Evolutionary conservation across 495 filamentous ascomycete species (phyloP), one percentile per base, ranked within the genome.

Genomic region (Apodospora peruviana): DNA sequence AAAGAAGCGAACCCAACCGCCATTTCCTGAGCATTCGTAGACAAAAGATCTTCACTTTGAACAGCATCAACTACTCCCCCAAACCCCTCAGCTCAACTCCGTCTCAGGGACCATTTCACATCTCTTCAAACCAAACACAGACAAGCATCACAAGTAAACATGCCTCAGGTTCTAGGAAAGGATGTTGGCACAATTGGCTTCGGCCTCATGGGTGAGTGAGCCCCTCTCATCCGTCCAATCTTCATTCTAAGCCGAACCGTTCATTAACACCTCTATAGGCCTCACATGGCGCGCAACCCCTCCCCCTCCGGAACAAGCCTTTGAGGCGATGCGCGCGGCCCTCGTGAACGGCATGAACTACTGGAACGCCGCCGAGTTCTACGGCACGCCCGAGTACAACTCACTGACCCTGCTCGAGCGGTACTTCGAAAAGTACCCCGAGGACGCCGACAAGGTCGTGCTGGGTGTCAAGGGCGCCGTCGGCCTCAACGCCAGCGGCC

Each of bases 291-390:
- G 82, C n/a, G 53, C 69, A 3, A 57, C 74, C 2, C 82, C 80
- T 1, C 68, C 74, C 2, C 57, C 83, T 2, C 63, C 83, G 27
- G 77, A 83, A 23, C 72, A 83, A 58, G 76, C 83, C 51, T 83
- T 91, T 59, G 76, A 77, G 48, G 77, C 85, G 5, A 73, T 93
- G 68, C 80, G 78, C 52, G 75, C 81, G 18, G 74, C 88, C 12
- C 72, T 93, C 41, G 59, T 70, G n/a, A 67, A 70, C 10, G 86
- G 87, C 24, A 62, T 76, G 74, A 65, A 85, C 65, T 81, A 87
- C 66, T 91, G 87, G 87, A 91, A 91, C 60, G 87, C 75, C 37
- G 87, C 84, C 55, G 84, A 90, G 53, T 74, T 93, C 58, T 94
- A 94, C 67, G 88, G 88, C 38, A 74, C 80, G 0, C 76, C 79